Base-by-base conservation (phyloP, 192 early-diverging fungal genomes). In the Coemansia sp. region DNA sequence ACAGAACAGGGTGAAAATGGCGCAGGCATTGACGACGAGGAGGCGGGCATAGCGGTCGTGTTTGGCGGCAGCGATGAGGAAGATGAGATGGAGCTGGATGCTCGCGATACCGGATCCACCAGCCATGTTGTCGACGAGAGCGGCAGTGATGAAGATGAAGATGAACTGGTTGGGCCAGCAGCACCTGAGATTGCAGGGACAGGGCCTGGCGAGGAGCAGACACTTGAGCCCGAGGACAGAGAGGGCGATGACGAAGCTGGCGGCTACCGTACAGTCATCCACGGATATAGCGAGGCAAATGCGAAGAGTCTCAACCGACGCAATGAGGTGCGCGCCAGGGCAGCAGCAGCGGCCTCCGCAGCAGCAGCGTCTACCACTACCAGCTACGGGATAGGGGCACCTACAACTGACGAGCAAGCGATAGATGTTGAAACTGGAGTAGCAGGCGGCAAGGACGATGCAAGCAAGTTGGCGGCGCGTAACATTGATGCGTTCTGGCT, bases 401-500 rank as follows among this genome's bases (percentile, higher is more conserved):
- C 67, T 21, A 54, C 49, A 21, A 24, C 62, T 56, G 61, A 8
- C 71, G 63, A 41, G 49, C 34, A 22, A 47, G 44, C 2, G 50
- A 21, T 9, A 44, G 50, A 41, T 58, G 22, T 23, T 54, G 16
- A 22, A n/a, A 3, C 23, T n/a, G 23, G 38, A 44, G 57, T 27
- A 4, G 21, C 38, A 16, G 64, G 55, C 9, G 67, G 62, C 53
- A 52, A 38, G 19, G 56, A 49, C 5, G 54, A 44, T 23, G 52
- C 55, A 38, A 60, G 25, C 25, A 56, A 80, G 58, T 64, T 88
- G 24, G 58, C 71, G 44, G 86, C 92, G 9, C 92, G 94, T 73
- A 90, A 93, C 53, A 85, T 99, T 52, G 97, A 99, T 76, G 92
- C 95, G 7, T 99, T 98, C 71, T 99, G 94, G 94, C 85, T 97